Evolutionary conservation across 2,329 filamentous ascomycete species (phyloP).

Genomic region (Colletotrichum scovillei): DNA sequence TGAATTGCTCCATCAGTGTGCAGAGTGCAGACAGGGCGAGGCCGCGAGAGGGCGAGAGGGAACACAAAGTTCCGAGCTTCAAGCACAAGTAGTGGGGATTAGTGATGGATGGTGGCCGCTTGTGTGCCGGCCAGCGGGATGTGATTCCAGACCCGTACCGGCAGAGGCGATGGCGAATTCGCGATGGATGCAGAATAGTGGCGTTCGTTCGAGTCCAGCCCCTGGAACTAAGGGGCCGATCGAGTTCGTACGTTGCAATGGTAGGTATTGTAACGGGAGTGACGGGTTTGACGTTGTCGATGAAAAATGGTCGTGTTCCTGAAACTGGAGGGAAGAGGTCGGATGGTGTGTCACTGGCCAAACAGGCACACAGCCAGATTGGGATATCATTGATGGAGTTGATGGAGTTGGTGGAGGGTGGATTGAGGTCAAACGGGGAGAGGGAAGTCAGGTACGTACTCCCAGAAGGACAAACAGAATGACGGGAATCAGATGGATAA

Average conservation of each 20-base stretch:
- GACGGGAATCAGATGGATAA: neutral
- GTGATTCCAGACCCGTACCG: slow-evolving; percentile 31
- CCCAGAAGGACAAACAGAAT: neutral
- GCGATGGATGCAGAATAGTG: slow-evolving; percentile 25
- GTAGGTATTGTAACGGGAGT: neutral
- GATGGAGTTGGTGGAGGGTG: neutral
- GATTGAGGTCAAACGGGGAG: neutral
- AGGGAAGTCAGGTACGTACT: neutral
- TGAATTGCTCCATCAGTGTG: slow-evolving; percentile 22
- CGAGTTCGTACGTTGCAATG: neutral
- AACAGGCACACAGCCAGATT: neutral
- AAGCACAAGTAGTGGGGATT: slow-evolving; percentile 11
- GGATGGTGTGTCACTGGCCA: neutral
- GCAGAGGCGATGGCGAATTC: slow-evolving; percentile 14
- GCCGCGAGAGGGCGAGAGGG: slow-evolving; percentile 6
- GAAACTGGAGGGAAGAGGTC: neutral
- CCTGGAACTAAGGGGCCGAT: neutral
- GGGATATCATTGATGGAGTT: slow-evolving; percentile 8
- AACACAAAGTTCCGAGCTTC: slow-evolving; percentile 14
- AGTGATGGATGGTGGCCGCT: slow-evolving; percentile 29
- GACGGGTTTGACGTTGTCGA: neutral
- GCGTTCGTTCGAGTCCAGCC: slow-evolving; percentile 21
- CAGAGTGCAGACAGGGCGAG: slow-evolving; percentile 26
- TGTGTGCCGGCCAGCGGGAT: slow-evolving; percentile 31
- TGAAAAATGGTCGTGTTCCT: neutral